phyloP scores from a whole-genome alignment of 192 early-diverging fungal species.

The Haplosporangium gracile region DNA sequence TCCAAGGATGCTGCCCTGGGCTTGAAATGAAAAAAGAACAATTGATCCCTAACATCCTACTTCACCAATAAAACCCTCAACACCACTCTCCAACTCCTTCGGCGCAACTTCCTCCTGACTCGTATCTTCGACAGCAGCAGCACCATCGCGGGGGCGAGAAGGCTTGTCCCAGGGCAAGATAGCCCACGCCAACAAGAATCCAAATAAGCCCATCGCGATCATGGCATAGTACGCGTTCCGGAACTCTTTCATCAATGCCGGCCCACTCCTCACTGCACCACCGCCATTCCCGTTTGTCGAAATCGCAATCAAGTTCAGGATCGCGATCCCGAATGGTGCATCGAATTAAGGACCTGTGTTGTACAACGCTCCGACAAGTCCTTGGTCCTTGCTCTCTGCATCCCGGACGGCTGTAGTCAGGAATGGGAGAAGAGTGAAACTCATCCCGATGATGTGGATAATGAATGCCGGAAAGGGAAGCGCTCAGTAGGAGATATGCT shows the following conservation, averaged over 20 bases:
- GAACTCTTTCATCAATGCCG: constrained; percentile 30
- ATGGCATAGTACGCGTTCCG: constrained; percentile 23
- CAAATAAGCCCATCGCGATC: constrained; percentile 22
- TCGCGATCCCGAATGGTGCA: constrained; percentile 46
- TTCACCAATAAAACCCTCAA: no score
- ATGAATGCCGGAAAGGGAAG: constrained; percentile 48
- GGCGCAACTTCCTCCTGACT: no score
- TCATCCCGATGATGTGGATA: constrained; percentile 32
- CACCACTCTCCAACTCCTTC: no score
- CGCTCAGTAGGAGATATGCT: constrained; percentile 34
- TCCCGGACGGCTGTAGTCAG: constrained; percentile 37
- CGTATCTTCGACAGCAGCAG: not conserved
- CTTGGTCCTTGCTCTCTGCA: constrained; percentile 43
- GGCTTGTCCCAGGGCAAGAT: constrained; percentile 35
- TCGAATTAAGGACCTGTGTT: constrained; percentile 48
- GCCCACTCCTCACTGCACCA: constrained; percentile 4
- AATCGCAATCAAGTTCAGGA: constrained; percentile 41
- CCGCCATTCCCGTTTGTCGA: constrained; percentile 18
- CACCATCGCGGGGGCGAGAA: not conserved
- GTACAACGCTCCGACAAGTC: constrained; percentile 46
- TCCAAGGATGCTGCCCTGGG: no score
- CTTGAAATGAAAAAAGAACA: no score
- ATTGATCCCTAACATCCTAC: no score
- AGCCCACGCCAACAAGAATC: not conserved
- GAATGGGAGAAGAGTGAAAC: constrained; percentile 24